Percentiles rank a stretch among this genome's conserved stretches.
These are phyloP conservation scores for Myriosclerotinia curreyana DNA, from an alignment of 2,329 filamentous ascomycete genomes.

Conservation along the genomic window DNA sequence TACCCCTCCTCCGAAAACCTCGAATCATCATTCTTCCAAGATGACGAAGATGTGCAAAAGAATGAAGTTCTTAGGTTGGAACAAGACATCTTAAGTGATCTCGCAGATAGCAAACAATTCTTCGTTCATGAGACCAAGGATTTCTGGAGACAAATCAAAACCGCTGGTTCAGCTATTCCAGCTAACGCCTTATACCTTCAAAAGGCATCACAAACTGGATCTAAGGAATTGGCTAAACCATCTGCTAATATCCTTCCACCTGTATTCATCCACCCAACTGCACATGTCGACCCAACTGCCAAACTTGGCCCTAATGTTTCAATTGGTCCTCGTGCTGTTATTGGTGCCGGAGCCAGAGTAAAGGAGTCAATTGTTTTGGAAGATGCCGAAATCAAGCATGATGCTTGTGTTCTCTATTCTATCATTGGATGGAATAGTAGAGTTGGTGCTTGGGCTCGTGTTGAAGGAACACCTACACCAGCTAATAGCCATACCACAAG, in stretches of 20 bases:
- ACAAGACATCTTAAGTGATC: constrained; percentile 92
- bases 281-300: constrained; percentile 86
- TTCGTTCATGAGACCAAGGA: constrained; percentile 98
- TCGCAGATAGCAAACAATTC: constrained; percentile 96
- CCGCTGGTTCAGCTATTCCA: constrained; percentile 91
- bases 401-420: constrained; percentile 90
- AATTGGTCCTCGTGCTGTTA: constrained; percentile 80
- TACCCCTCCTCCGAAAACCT: constrained; percentile 96
- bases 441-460: constrained; percentile 95
- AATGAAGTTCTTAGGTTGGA: constrained; percentile 90
- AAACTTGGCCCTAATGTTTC: constrained; percentile 97
- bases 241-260: constrained; percentile 86
- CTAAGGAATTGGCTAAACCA: constrained; percentile 75
- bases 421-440: constrained; percentile 97
- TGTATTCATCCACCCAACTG: constrained; percentile 92
- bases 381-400: constrained; percentile 93
- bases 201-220: constrained; percentile 82
- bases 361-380: constrained; percentile 97
- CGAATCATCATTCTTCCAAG: constrained; percentile 63
- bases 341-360: constrained; percentile 84
- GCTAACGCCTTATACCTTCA: constrained; percentile 96
- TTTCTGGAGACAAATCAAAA: constrained; percentile 99
- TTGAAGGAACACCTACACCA: constrained; percentile 90
- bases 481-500: constrained; percentile 86
- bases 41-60: constrained; percentile 70